Conservation (phyloP, 176 grass and related monocot species). For the Oryza punctata region DNA sequence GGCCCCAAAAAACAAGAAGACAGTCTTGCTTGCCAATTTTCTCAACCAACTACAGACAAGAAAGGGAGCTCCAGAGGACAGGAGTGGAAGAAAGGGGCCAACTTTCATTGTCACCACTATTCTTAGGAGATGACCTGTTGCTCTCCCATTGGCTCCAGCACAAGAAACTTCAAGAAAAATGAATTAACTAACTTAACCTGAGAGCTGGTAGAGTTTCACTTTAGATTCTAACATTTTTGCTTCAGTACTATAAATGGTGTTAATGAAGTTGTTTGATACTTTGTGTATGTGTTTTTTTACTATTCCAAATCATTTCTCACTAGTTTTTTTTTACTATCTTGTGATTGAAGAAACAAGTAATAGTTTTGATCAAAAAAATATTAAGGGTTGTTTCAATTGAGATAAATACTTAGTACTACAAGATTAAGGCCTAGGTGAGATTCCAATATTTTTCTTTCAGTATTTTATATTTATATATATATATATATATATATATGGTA, state of each 20-base stretch:
- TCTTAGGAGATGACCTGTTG: conserved; percentile 32
- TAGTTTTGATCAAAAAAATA: no score
- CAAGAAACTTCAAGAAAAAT: not conserved
- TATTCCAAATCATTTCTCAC: no score
- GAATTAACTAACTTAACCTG: not conserved
- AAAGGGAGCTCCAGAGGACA: conserved; percentile 6
- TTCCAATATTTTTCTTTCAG: no score
- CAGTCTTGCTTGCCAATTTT: conserved; percentile 14
- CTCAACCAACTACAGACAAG: conserved; percentile 4
- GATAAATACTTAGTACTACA: no score
- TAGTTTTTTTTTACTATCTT: not conserved
- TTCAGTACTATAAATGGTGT: not conserved
- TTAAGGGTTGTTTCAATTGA: no score
- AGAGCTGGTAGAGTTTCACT: not conserved
- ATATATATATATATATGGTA: no score
- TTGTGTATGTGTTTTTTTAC: no score
- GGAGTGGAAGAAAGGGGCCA: not conserved
- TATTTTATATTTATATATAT: no score
- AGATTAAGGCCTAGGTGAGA: no score
- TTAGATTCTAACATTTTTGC: not conserved
- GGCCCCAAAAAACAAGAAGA: not conserved
- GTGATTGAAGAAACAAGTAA: not conserved
- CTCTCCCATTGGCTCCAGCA: conserved; percentile 6
- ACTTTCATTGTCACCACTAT: conserved; percentile 15
- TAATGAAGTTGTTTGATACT: not conserved